Evolutionary conservation across 768 basidiomycete species (phyloP).

Genomic region (Lanmaoa rubissima): DNA sequence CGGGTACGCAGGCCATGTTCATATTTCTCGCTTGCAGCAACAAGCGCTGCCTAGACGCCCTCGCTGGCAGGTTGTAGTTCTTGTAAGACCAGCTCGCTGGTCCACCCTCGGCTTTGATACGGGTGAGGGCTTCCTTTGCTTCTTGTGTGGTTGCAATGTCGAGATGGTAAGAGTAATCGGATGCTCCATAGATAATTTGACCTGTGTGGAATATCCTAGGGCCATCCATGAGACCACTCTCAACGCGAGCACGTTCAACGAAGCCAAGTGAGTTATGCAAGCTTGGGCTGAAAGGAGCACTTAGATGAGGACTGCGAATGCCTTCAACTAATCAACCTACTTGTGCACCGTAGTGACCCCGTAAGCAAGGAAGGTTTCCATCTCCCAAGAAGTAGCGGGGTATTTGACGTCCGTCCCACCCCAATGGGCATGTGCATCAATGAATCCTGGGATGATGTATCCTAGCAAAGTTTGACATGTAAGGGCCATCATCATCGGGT

Average conservation of each 20-base stretch:
- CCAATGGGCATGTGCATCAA: slow-evolving; percentile 81
- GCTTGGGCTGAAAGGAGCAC: slow-evolving; percentile 49
- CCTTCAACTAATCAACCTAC: slow-evolving; percentile 35
- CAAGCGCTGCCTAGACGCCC: slow-evolving; percentile 67
- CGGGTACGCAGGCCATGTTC: slow-evolving; percentile 70
- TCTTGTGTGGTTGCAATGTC: slow-evolving; percentile 61
- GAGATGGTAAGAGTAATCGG: slow-evolving; percentile 57
- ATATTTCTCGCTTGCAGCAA: slow-evolving; percentile 59
- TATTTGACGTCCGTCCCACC: slow-evolving; percentile 48
- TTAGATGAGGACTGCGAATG: background rate
- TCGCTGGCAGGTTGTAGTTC: slow-evolving; percentile 70
- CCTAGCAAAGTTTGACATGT: slow-evolving; percentile 36
- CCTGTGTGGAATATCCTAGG: slow-evolving; percentile 75
- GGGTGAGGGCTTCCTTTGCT: slow-evolving; percentile 60
- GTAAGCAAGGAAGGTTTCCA: slow-evolving; percentile 72
- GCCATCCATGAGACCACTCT: slow-evolving; percentile 65
- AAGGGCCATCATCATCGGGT: background rate
- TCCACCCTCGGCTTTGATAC: slow-evolving; percentile 73
- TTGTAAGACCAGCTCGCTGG: slow-evolving; percentile 72
- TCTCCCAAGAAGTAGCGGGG: slow-evolving; percentile 71
- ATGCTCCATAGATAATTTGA: slow-evolving; percentile 47
- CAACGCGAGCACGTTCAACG: slow-evolving; percentile 63
- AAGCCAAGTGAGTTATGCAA: slow-evolving; percentile 59
- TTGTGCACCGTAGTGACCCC: slow-evolving; percentile 78
- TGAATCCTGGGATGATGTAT: slow-evolving; percentile 67